These are phyloP conservation scores for Rubia tinctorum DNA, from an alignment of 305 asterid species.

Conservation along the genomic window DNA sequence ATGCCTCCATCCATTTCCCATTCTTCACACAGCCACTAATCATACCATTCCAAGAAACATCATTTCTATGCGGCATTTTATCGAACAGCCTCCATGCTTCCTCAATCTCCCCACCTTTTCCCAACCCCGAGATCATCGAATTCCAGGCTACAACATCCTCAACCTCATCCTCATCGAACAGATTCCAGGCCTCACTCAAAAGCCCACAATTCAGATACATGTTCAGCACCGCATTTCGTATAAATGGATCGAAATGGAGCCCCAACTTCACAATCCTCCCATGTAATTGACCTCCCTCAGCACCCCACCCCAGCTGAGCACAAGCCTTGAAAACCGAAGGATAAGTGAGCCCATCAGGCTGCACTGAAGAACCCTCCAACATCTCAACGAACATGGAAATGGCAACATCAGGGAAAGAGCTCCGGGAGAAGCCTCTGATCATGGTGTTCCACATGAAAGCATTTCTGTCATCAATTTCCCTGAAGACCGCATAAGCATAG, in stretches of 20 bases:
- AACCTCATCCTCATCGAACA: conserved; percentile 46
- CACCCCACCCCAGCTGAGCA: conserved; percentile 46
- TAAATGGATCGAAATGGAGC: conserved; percentile 42
- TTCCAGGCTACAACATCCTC: conserved; percentile 69
- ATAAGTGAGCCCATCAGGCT: conserved; percentile 55
- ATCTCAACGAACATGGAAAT: conserved; percentile 49
- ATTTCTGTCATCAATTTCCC: conserved; percentile 38
- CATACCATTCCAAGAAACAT: conserved; percentile 69
- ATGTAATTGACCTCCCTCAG: conserved; percentile 65
- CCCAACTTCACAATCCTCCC: conserved; percentile 61
- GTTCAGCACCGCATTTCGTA: conserved; percentile 51
- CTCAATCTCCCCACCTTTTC: conserved; percentile 52
- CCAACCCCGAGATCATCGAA: conserved; percentile 59
- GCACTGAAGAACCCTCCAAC: conserved; percentile 35
- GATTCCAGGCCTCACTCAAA: conserved; percentile 42
- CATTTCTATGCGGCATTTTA: conserved; percentile 39
- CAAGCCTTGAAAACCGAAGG: conserved; percentile 80
- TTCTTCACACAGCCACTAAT: conserved; percentile 37
- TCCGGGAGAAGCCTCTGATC: conserved; percentile 58
- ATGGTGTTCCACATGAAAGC: conserved; percentile 63
- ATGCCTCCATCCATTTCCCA: conserved; percentile 27
- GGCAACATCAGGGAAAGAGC: conserved; percentile 53
- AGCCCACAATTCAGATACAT: conserved; percentile 66
- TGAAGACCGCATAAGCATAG: conserved; percentile 51
- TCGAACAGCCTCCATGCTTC: conserved; percentile 24